Evolutionary conservation across 257 asterid genomes (phyloP).

Genomic region (Solanum etuberosum): DNA sequence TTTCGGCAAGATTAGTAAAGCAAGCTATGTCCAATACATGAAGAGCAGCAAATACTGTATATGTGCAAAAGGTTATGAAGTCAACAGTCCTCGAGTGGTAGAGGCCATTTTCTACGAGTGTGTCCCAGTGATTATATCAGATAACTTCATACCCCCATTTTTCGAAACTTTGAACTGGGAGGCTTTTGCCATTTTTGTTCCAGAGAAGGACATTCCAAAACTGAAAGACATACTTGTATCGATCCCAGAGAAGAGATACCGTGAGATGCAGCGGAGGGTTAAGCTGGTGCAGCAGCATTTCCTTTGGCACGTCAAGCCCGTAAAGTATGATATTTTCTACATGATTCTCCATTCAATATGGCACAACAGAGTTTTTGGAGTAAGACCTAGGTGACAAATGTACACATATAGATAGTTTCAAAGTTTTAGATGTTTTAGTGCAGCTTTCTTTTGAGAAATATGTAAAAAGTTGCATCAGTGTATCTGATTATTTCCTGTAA

Average conservation of each 20-base stretch:
- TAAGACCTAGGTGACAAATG: slow-evolving; percentile 8
- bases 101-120: slow-evolving; percentile 93
- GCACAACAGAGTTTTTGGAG: slow-evolving; percentile 61
- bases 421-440: background rate
- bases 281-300: slow-evolving; percentile 76
- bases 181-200: slow-evolving; percentile 64
- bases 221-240: slow-evolving; percentile 58
- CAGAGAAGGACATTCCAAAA: slow-evolving; percentile 70
- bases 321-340: slow-evolving; percentile 59
- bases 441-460: background rate
- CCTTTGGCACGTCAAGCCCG: slow-evolving; percentile 81
- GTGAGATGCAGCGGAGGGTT: slow-evolving; percentile 61
- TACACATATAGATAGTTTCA: background rate
- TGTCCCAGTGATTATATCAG: slow-evolving; percentile 90
- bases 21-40: slow-evolving; percentile 64
- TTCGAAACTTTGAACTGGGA: slow-evolving; percentile 84
- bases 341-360: slow-evolving; percentile 86
- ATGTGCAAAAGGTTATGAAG: slow-evolving; percentile 79
- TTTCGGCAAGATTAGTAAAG: slow-evolving; percentile 43
- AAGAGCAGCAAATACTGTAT: slow-evolving; percentile 91
- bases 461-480: background rate
- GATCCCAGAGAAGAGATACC: slow-evolving; percentile 44
- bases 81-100: slow-evolving; percentile 91
- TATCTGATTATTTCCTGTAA: background rate
- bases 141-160: slow-evolving; percentile 78